Conservation (phyloP, 2,329 filamentous ascomycete genomes). For the Fusarium subtropicale region DNA sequence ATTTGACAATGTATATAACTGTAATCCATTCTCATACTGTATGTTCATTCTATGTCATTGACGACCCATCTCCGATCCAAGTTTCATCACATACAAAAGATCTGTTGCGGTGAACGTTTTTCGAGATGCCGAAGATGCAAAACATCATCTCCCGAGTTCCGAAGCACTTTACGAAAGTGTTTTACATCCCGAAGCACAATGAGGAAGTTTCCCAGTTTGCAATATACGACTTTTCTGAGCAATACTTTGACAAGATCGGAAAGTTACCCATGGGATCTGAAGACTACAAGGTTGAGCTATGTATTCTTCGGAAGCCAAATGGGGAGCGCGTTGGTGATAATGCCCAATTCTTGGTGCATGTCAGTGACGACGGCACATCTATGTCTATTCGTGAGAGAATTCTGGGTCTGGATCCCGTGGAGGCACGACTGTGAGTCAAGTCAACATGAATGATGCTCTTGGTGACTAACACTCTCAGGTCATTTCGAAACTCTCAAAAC, state of each 20-base stretch:
- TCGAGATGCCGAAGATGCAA: background rate
- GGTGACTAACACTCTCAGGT: background rate
- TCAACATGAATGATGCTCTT: accelerated
- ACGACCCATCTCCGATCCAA: background rate
- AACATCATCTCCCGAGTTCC: conserved; percentile 8
- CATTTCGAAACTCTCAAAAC: background rate
- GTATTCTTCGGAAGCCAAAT: conserved; percentile 17
- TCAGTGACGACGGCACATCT: accelerated
- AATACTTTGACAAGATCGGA: background rate
- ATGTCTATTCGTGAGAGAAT: conserved; percentile 6
- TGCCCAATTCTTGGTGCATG: conserved; percentile 14
- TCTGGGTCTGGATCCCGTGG: background rate
- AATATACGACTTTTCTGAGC: conserved; percentile 10
- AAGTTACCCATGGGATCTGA: background rate
- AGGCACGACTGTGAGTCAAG: conserved; percentile 15
- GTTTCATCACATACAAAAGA: accelerated
- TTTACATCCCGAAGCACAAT: conserved; percentile 11
- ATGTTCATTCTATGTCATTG: background rate
- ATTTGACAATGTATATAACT: background rate
- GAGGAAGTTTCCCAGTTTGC: background rate
- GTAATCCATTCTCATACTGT: background rate
- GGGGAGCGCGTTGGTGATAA: conserved; percentile 2
- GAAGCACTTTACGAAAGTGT: background rate
- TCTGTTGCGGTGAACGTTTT: accelerated
- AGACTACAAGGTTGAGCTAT: conserved; percentile 19